Percentiles rank a stretch among this genome's conserved stretches.
phyloP scores from a whole-genome alignment of 1,284 basidiomycete genomes.

The Lignosus rhinocerotis region DNA sequence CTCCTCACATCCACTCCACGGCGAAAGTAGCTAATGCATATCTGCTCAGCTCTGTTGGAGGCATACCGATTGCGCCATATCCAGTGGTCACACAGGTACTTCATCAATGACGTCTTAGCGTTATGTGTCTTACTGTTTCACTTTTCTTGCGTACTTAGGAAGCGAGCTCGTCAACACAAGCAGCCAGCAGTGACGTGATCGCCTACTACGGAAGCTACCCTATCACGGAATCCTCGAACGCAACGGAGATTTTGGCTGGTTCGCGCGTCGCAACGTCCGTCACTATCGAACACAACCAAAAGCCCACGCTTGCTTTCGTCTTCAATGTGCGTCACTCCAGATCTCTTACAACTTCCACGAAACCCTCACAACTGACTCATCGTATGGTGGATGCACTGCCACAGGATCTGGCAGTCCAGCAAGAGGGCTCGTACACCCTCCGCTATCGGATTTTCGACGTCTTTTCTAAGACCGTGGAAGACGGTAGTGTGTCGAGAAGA shows the following conservation, averaged over 20 bases:
- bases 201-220: constrained; percentile 41
- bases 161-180: not conserved
- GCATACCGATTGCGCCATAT: too few species aligned
- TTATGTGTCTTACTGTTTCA: not conserved
- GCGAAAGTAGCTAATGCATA: too few species aligned
- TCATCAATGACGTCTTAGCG: too few species aligned
- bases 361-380: not conserved
- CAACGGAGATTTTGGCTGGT: constrained; percentile 58
- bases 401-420: constrained; percentile 31
- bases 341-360: not conserved
- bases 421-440: constrained; percentile 30
- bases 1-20: too few species aligned
- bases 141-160: not conserved
- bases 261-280: constrained; percentile 65
- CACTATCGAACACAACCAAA: constrained; percentile 58
- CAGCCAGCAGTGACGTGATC: constrained; percentile 34
- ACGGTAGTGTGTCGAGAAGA: constrained; percentile 30
- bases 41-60: too few species aligned
- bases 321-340: constrained; percentile 54
- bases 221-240: constrained; percentile 51
- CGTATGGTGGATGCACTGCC: not conserved
- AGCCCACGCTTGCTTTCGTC: constrained; percentile 62
- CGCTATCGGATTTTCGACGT: constrained; percentile 31
- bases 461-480: constrained; percentile 22
- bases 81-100: too few species aligned